Base-by-base conservation (phyloP, 768 basidiomycete species). In the Dentipellis fragilis region DNA sequence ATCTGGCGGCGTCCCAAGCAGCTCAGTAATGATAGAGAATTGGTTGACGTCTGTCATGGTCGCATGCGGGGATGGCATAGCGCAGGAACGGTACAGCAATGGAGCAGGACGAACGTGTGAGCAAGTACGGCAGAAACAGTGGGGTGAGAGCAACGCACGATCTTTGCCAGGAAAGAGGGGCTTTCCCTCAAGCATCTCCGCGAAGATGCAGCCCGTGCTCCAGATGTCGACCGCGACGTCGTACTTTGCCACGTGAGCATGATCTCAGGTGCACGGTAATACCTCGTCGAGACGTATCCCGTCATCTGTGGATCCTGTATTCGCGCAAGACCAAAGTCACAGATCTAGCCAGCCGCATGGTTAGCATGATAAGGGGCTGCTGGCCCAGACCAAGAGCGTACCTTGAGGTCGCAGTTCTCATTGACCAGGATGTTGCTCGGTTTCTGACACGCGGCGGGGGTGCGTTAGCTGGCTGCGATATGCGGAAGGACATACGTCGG, bases 171-270 rank as follows among this genome's bases (percentile, higher is more conserved):
- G 96, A 80, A 99, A 99, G 62, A 99, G 75, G 0, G 96, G 95
- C 68, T 97, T 97, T 35, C 96, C 96, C 69, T 97, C 94, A 50
- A 99, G 73, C 96, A 99, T 99, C 76, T 99, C 96, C 5, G 96
- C 96, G 66, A 99, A 97, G 69, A 99, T 98, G 75, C 96, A 99
- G 6, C 94, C 96, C 10, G 94, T 93, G 66, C 91, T 94, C 96
- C 96, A 98, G 68, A 98, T 95, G 69, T 99, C 96, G 59, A 99
- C 96, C 51, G 95, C 96, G 55, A 97, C 94, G 70, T 98, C 95
- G 73, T 99, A 99, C 75, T 98, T 71, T 99, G 96, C 96, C 96
- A 99, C 39, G 96, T 99, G 68, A 99, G 80, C 96, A 99, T 99
- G 74, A 99, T 99, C 72, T 99, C 96, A 5, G 96, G 96, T 6